Evolutionary conservation across 441 rosid species (phyloP), one percentile per base, ranked within the genome.

Genomic region (Pelargonium australe): DNA sequence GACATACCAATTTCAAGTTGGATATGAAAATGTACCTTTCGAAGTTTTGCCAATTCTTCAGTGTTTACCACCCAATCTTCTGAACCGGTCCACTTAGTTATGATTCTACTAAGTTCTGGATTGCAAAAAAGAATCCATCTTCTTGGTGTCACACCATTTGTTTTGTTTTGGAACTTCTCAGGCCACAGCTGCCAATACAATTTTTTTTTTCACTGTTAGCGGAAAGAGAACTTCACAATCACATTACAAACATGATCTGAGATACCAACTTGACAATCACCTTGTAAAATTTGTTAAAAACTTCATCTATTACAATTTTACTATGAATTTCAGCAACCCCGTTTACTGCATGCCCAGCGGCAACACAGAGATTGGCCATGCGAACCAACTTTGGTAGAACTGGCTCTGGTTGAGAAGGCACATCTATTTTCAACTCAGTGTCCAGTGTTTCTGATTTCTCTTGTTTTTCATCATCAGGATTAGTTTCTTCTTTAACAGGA

Each of bases 281-380:
- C 97, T 84, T 55, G 71, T 82, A 83, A 63, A 94, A 94, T 41
- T 85, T 89, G 74, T 91, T 87, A 64, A 91, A 94, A 3, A 94
- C 97, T 75, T 89, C 98, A 41, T 88, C 76, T 76, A 87, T 91
- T 37, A 94, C 96, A 47, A 94, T 94, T 77, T 94, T 89, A 73
- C 96, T 91, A 68, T 94, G 98, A 77, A 94, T 94, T 76, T 85
- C 89, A 70, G 98, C 98, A 73, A 94, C 98, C 34, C 98, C 98
- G 73, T 94, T 94, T 11, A 94, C 98, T 37, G 95, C 95, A 84
- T 84, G 92, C 68, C 98, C 93, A 65, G 95, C 96, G 11, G 78
- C 95, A 76, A 94, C 88, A 76, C 89, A 87, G 2, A 94, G 90
- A 79, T 94, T 94, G 74, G 98, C 98, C 98, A 94, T 94, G n/a